Percentiles rank a stretch among this genome's conserved stretches.
These are phyloP conservation scores for Lagerstroemia fauriei DNA, from an alignment of 441 rosid species.

Conservation along the genomic window DNA sequence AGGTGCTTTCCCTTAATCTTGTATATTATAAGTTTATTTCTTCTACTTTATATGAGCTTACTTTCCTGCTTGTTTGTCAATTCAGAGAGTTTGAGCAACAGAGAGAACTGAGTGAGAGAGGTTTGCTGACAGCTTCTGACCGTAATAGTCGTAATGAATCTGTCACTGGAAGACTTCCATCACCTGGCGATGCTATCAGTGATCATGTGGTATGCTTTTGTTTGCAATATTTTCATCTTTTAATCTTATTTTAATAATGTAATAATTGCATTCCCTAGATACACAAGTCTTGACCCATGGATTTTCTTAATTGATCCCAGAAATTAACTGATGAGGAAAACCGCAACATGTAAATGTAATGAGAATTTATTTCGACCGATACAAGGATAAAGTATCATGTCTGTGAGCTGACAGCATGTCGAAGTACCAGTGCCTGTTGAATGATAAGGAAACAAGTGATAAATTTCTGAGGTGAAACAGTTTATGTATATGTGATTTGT, in stretches of 20 bases:
- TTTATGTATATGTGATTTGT: not conserved
- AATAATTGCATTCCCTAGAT: not conserved
- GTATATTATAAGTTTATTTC: slow-evolving; percentile 23
- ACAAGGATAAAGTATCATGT: not conserved
- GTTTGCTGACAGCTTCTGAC: slow-evolving; percentile 59
- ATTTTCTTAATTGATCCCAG: not conserved
- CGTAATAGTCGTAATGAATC: slow-evolving; percentile 65
- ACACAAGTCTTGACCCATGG: not conserved
- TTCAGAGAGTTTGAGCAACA: slow-evolving; percentile 97
- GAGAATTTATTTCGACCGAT: not conserved
- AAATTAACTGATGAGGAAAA: not conserved
- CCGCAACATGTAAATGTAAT: not conserved
- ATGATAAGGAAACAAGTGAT: not conserved
- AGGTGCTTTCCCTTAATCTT: slow-evolving; percentile 46
- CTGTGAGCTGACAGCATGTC: not conserved
- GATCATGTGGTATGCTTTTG: slow-evolving; percentile 61
- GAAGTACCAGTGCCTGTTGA: not conserved
- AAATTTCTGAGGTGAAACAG: not conserved
- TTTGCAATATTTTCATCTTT: slow-evolving; percentile 3
- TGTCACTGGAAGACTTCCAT: slow-evolving; percentile 51
- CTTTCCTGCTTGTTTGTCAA: slow-evolving; percentile 13
- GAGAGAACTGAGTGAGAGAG: slow-evolving; percentile 89
- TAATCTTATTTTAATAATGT: slow-evolving; percentile 9
- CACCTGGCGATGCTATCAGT: slow-evolving; percentile 55
- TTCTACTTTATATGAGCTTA: slow-evolving; percentile 23